phyloP scores from a whole-genome alignment of 208 protist genomes.

The Trypanosomatidae sp. region DNA sequence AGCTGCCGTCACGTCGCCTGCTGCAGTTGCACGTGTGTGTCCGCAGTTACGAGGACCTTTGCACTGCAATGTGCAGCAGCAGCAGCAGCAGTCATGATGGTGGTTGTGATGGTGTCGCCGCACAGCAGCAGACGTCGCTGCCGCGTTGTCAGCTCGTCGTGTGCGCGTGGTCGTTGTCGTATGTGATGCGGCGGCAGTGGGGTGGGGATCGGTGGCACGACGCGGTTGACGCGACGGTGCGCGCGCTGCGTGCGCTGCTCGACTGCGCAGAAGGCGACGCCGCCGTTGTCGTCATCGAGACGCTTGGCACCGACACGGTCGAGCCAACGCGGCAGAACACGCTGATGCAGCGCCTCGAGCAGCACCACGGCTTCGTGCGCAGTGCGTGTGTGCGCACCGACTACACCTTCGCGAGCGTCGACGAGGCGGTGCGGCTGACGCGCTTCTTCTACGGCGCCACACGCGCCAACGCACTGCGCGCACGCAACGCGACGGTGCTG shows the following conservation, averaged over 20 bases:
- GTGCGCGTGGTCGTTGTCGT: constrained; percentile 78
- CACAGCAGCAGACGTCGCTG: constrained; percentile 10
- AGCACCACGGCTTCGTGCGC: constrained; percentile 30
- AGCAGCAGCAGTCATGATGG: constrained; percentile 22
- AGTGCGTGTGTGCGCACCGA: constrained; percentile 61
- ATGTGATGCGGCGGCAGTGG: constrained; percentile 71
- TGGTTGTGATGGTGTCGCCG: constrained; percentile 15
- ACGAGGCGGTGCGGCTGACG: constrained; percentile 36
- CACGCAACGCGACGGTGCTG: constrained; percentile 2
- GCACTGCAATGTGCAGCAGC: too few species aligned
- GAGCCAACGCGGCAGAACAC: constrained; percentile 55
- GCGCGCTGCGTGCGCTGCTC: constrained; percentile 14
- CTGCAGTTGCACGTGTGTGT: too few species aligned
- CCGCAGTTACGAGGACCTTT: too few species aligned
- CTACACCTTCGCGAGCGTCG: constrained; percentile 41
- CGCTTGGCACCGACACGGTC: constrained; percentile 40
- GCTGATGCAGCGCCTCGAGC: constrained; percentile 40
- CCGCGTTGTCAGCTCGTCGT: constrained; percentile 32
- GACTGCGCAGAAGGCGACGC: constrained; percentile 17
- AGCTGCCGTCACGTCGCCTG: too few species aligned
- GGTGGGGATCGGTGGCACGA: constrained; percentile 47
- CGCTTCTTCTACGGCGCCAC: constrained; percentile 73
- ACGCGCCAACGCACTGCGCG: not conserved
- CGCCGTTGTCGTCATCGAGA: constrained; percentile 66
- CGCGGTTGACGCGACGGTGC: constrained; percentile 28